These are phyloP conservation scores for Aureococcus anophagefferens DNA, from an alignment of 108 stramenopile genomes.

Conservation along the genomic window DNA sequence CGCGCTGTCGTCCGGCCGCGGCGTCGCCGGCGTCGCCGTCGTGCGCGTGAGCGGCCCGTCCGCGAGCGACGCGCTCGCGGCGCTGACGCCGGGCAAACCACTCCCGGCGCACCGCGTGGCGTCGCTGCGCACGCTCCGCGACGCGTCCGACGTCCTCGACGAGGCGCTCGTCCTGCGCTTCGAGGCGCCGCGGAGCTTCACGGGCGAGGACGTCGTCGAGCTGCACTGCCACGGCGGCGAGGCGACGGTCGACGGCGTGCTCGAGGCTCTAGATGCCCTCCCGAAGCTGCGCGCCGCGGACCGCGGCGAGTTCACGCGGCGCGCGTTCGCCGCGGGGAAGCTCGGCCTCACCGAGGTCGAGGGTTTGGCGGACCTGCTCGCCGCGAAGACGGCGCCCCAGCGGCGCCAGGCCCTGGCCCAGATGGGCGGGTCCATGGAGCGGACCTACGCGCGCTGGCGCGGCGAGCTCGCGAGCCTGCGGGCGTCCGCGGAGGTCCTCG, in stretches of 20 bases:
- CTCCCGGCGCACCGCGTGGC: background rate
- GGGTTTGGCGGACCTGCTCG: slow-evolving; percentile 81
- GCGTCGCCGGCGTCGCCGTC: slow-evolving; percentile 1
- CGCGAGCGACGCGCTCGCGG: background rate
- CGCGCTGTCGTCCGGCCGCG: background rate
- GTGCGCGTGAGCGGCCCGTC: background rate
- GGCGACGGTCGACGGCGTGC: slow-evolving; percentile 67
- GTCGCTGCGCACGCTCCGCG: background rate
- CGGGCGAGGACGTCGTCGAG: slow-evolving; percentile 92
- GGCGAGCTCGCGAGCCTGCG: slow-evolving; percentile 57
- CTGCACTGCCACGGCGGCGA: slow-evolving; percentile 88
- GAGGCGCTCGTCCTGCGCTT: slow-evolving; percentile 54
- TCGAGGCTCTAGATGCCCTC: slow-evolving; percentile 43
- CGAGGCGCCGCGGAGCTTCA: slow-evolving; percentile 74
- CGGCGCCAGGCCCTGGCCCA: slow-evolving; percentile 74
- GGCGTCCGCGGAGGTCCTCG: slow-evolving; percentile 93
- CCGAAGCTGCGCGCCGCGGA: slow-evolving; percentile 61
- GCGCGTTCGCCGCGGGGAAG: slow-evolving; percentile 77
- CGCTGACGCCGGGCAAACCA: background rate
- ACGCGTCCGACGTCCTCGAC: slow-evolving; percentile 24
- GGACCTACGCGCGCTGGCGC: slow-evolving; percentile 68
- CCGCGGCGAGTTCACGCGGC: slow-evolving; percentile 88
- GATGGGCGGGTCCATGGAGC: slow-evolving; percentile 65
- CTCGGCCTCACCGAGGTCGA: slow-evolving; percentile 85
- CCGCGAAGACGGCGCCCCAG: slow-evolving; percentile 75